Evolutionary conservation across 1,284 basidiomycete species (phyloP).

Genomic region (Cutaneotrichosporon cyanovorans): DNA sequence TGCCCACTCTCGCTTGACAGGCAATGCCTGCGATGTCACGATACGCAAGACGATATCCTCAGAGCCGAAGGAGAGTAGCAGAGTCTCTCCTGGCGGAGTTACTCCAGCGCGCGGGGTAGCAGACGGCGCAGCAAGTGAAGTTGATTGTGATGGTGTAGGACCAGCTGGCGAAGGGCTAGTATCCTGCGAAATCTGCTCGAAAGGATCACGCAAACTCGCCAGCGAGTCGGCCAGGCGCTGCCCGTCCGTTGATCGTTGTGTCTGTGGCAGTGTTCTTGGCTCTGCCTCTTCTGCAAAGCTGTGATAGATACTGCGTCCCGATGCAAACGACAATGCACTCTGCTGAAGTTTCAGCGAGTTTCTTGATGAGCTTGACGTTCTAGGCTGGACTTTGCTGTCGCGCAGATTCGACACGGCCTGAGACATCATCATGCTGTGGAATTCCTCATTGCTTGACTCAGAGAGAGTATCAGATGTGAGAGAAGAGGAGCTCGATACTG

Average conservation of each 20-base stretch:
- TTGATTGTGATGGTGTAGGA: neutral
- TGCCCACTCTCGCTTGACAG: neutral
- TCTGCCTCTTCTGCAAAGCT: constrained; percentile 7
- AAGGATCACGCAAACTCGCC: neutral
- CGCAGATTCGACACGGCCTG: constrained; percentile 48
- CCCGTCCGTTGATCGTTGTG: neutral
- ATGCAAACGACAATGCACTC: constrained; percentile 8
- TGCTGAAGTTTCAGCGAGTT: neutral
- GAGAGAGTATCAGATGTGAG: constrained; percentile 5
- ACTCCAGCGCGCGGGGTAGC: constrained; percentile 18
- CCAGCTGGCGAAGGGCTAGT: neutral
- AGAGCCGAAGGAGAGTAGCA: constrained; percentile 33
- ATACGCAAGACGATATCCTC: constrained; percentile 38
- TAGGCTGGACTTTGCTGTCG: constrained; percentile 25
- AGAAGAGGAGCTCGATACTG: constrained; percentile 20
- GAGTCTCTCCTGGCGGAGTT: constrained; percentile 5
- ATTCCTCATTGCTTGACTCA: constrained; percentile 18
- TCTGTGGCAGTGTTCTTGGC: neutral
- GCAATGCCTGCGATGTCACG: constrained; percentile 20
- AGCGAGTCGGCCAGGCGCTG: neutral
- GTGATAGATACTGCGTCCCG: constrained; percentile 14
- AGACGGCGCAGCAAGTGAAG: constrained; percentile 22
- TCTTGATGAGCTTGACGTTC: no score
- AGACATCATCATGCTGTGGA: constrained; percentile 46
- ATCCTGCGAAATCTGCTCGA: neutral